These are phyloP conservation scores for Tetrahymena elliotti DNA, from an alignment of 73 alveolate species.

Conservation along the genomic window DNA sequence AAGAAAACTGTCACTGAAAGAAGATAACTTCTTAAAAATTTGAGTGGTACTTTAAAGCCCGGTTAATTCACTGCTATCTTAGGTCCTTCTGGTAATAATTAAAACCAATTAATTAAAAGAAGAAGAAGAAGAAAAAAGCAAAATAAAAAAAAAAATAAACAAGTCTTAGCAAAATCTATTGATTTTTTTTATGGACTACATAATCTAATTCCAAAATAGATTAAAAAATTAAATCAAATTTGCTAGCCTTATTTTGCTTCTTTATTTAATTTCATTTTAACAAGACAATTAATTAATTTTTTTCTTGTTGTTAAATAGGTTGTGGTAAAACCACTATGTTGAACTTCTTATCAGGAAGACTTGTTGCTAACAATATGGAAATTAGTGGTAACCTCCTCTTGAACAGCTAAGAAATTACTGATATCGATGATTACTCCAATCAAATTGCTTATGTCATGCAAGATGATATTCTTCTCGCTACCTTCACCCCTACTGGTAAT, in stretches of 20 bases:
- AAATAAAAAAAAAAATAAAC: not conserved
- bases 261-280: not conserved
- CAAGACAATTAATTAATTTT: not conserved
- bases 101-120: not conserved
- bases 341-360: conserved; percentile 42
- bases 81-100: conserved; percentile 53
- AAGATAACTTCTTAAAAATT: conserved; percentile 29
- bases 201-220: no score
- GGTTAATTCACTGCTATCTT: conserved; percentile 53
- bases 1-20: not conserved
- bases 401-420: conserved; percentile 25
- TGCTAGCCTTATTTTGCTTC: not conserved
- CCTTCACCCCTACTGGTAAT: conserved; percentile 51
- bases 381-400: conserved; percentile 22
- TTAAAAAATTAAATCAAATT: not conserved
- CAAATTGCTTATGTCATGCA: conserved; percentile 49
- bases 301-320: not conserved
- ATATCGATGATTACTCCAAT: conserved; percentile 26
- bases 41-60: conserved; percentile 42
- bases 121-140: not conserved
- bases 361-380: conserved; percentile 23
- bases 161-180: not conserved
- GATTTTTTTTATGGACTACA: not conserved
- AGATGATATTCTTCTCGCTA: conserved; percentile 48
- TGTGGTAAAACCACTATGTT: conserved; percentile 50